phyloP scores from a whole-genome alignment of 2,329 filamentous ascomycete genomes.

The Chaetomium strumarium region DNA sequence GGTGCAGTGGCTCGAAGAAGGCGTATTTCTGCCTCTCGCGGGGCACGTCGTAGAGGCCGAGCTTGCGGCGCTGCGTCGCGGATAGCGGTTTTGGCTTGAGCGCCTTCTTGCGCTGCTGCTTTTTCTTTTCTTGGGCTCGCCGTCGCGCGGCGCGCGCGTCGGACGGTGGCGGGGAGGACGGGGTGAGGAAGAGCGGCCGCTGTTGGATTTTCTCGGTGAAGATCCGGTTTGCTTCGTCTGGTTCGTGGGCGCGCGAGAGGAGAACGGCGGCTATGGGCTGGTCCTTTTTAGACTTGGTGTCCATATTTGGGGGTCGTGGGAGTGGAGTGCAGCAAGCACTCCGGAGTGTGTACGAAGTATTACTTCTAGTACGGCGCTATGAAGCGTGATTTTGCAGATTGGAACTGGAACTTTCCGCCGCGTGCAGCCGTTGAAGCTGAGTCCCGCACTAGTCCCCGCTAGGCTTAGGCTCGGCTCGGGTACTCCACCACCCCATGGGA shows the following conservation, averaged over 20 bases:
- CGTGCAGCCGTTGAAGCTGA: background rate
- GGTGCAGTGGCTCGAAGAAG: slow-evolving; percentile 71
- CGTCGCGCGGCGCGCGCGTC: slow-evolving; percentile 54
- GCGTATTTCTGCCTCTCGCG: slow-evolving; percentile 62
- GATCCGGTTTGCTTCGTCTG: slow-evolving; percentile 63
- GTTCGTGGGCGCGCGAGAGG: slow-evolving; percentile 72
- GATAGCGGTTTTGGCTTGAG: slow-evolving; percentile 64
- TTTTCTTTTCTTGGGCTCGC: slow-evolving; percentile 43
- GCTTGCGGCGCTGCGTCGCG: slow-evolving; percentile 66
- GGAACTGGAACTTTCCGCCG: background rate
- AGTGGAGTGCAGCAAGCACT: background rate
- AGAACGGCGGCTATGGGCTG: slow-evolving; percentile 54
- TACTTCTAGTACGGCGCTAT: no score
- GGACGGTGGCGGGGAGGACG: slow-evolving; percentile 60
- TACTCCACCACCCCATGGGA: slow-evolving; percentile 9
- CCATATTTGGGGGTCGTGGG: slow-evolving; percentile 14
- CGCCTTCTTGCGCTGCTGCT: slow-evolving; percentile 40
- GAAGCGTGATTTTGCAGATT: background rate
- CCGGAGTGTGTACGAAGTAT: no score
- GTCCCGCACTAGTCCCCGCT: background rate
- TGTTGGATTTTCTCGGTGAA: slow-evolving; percentile 78
- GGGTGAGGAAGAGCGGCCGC: slow-evolving; percentile 72
- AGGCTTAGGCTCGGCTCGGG: background rate
- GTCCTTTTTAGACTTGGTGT: slow-evolving; percentile 22
- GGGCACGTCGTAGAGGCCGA: slow-evolving; percentile 70